phyloP scores from a whole-genome alignment of 495 filamentous ascomycete species.

The Trichocladium antarcticum region DNA sequence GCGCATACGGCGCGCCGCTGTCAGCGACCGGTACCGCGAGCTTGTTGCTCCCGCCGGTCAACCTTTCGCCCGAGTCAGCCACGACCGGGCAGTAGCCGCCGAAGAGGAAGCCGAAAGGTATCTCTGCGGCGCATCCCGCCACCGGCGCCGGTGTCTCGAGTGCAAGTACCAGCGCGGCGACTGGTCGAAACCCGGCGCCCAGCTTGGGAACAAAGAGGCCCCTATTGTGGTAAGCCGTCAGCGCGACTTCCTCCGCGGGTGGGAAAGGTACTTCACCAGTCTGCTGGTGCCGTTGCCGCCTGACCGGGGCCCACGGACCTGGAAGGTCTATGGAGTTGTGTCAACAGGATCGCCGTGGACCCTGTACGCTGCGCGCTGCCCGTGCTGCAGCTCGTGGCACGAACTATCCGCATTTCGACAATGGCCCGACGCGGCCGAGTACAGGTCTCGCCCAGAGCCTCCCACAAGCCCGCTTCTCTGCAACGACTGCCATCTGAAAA shows the following conservation, averaged over 20 bases:
- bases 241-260: background rate
- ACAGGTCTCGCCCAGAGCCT: background rate
- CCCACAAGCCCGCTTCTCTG: background rate
- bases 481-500: background rate
- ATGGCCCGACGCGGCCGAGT: background rate
- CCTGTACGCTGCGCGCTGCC: background rate
- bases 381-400: slow-evolving; percentile 1
- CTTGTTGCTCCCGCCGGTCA: background rate
- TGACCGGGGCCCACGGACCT: background rate
- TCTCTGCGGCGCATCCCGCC: slow-evolving; percentile 7
- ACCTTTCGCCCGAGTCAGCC: background rate
- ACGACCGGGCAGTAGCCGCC: background rate
- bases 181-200: background rate
- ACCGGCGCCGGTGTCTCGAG: slow-evolving; percentile 12
- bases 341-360: background rate
- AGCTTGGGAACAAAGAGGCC: background rate
- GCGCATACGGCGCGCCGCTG: background rate
- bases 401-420: background rate
- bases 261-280: background rate
- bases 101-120: background rate
- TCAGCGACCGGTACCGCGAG: background rate
- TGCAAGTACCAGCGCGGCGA: background rate
- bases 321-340: background rate
- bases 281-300: background rate
- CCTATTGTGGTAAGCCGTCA: background rate